Conservation (phyloP, 2,329 filamentous ascomycete genomes). For the Trichoderma endophyticum region DNA sequence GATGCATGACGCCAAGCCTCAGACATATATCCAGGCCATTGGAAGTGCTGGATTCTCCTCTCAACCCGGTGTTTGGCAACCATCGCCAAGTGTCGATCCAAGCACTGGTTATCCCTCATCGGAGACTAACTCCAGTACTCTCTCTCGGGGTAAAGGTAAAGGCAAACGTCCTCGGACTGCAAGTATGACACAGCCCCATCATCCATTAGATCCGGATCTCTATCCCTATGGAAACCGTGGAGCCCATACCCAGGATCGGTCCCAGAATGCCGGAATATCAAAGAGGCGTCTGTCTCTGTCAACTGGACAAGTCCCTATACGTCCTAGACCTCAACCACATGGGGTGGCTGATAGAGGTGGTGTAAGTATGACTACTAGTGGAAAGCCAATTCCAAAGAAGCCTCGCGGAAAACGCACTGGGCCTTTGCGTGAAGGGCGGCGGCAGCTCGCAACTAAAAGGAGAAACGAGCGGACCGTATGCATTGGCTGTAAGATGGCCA, state of each 20-base stretch:
- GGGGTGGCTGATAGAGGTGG: neutral
- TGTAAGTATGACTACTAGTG: neutral
- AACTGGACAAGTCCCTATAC: neutral
- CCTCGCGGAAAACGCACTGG: neutral
- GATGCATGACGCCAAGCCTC: neutral
- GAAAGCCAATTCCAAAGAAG: neutral
- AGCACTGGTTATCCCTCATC: neutral
- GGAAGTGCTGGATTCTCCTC: neutral
- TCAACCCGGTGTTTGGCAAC: neutral
- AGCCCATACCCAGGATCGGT: neutral
- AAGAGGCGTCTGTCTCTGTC: neutral
- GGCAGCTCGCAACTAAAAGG: conserved; percentile 4
- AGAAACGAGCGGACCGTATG: conserved; percentile 15
- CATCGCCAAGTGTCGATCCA: neutral
- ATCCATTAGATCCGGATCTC: neutral
- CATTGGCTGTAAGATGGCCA: conserved; percentile 16
- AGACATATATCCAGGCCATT: neutral
- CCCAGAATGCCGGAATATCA: neutral
- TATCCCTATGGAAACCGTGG: neutral
- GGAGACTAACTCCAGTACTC: neutral
- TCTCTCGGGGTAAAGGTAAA: neutral
- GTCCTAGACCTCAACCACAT: neutral
- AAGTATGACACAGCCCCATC: neutral
- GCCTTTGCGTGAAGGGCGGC: neutral
- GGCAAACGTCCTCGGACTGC: neutral